Percentiles rank a stretch among this genome's conserved stretches.
These are phyloP conservation scores for Talaromyces sp. DNA, from an alignment of 2,329 filamentous ascomycete genomes.

Conservation along the genomic window DNA sequence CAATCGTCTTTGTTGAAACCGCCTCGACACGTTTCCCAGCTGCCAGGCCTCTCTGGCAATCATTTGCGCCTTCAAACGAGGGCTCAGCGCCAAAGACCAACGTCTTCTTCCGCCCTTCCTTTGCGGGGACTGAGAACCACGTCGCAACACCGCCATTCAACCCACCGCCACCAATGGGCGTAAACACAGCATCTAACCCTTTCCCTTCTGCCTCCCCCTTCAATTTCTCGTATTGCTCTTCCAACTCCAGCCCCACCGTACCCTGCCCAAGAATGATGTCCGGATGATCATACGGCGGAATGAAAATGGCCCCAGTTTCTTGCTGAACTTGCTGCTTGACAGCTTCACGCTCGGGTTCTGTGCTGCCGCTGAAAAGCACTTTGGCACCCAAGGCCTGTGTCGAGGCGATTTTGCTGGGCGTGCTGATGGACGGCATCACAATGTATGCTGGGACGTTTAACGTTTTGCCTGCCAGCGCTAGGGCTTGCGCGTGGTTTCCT, in stretches of 20 bases:
- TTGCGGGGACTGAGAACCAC: constrained; percentile 49
- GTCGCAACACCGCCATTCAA: constrained; percentile 80
- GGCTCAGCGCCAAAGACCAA: constrained; percentile 85
- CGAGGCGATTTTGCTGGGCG: constrained; percentile 79
- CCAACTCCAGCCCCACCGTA: constrained; percentile 78
- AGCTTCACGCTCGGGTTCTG: constrained; percentile 73
- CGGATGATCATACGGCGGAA: constrained; percentile 89
- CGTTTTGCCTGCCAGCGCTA: constrained; percentile 74
- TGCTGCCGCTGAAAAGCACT: constrained; percentile 77
- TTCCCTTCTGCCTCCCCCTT: constrained; percentile 8
- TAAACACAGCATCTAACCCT: constrained; percentile 64
- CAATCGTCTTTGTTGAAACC: constrained; percentile 75
- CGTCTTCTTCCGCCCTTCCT: constrained; percentile 51
- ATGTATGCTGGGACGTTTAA: constrained; percentile 75
- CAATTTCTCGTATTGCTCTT: constrained; percentile 61
- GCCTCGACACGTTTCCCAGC: constrained; percentile 57
- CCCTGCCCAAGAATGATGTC: constrained; percentile 91
- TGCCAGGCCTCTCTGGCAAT: constrained; percentile 66
- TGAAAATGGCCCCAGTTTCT: constrained; percentile 68
- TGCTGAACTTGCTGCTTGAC: constrained; percentile 63
- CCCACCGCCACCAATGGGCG: constrained; percentile 82
- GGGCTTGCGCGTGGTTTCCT: constrained; percentile 94
- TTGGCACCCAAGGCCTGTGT: constrained; percentile 72
- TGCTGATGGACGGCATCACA: constrained; percentile 84
- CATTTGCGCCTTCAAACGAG: constrained; percentile 74